These are phyloP conservation scores for Maudiozyma saulgeensis DNA, from an alignment of 805 yeast genomes.

Conservation along the genomic window DNA sequence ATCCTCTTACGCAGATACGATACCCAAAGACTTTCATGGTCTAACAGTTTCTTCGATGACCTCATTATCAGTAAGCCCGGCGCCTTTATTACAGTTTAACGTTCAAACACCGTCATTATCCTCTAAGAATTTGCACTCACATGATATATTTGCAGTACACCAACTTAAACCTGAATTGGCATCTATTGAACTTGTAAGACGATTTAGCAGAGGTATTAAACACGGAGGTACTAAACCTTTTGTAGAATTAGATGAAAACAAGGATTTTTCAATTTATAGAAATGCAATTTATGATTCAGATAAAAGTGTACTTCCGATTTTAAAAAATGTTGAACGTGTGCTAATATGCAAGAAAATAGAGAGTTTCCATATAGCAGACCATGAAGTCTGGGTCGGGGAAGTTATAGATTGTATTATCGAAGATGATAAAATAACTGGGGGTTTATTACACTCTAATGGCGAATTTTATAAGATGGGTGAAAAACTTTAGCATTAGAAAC, in stretches of 20 bases:
- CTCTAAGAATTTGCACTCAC: constrained; percentile 51
- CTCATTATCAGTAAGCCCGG: constrained; percentile 69
- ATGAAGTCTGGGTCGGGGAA: constrained; percentile 83
- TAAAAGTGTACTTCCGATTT: constrained; percentile 40
- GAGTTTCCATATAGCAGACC: constrained; percentile 61
- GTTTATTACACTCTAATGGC: constrained; percentile 56
- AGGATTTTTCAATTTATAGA: constrained; percentile 24
- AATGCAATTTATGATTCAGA: constrained; percentile 15
- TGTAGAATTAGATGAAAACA: constrained; percentile 28
- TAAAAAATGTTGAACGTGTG: constrained; percentile 48
- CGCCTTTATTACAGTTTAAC: constrained; percentile 76
- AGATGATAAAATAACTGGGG: constrained; percentile 37
- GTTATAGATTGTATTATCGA: constrained; percentile 47
- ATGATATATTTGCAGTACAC: constrained; percentile 61
- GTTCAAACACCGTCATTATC: constrained; percentile 81
- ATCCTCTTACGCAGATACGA: constrained; percentile 28
- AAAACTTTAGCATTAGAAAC: constrained; percentile 9
- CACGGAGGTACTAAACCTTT: constrained; percentile 43
- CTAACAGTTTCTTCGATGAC: constrained; percentile 81
- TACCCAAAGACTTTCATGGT: constrained; percentile 35
- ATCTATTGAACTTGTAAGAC: constrained; percentile 52
- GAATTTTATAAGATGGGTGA: constrained; percentile 45
- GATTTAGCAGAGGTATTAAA: constrained; percentile 47
- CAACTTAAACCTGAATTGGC: constrained; percentile 51
- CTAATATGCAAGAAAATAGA: constrained; percentile 50